Percentiles rank a stretch among this genome's conserved stretches.
These are phyloP conservation scores for Exophiala alcalophila DNA, from an alignment of 2,329 filamentous ascomycete species.

Conservation along the genomic window DNA sequence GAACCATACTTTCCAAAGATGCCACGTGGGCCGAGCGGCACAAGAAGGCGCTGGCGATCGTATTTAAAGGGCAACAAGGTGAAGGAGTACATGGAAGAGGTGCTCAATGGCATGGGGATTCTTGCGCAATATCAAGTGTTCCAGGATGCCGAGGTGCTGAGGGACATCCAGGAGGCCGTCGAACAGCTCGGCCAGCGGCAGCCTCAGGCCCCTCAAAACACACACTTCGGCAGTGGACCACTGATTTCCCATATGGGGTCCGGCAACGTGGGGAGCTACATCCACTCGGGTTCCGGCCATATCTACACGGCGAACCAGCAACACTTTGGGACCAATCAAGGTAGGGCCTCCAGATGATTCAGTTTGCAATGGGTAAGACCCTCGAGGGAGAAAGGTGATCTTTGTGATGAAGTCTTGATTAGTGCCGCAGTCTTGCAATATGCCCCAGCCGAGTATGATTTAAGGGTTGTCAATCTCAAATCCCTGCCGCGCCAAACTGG, in stretches of 20 bases:
- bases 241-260: slow-evolving; percentile 6
- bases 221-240: slow-evolving; percentile 7
- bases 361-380: background rate
- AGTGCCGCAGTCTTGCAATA: too few species aligned
- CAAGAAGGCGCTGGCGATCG: slow-evolving; percentile 8
- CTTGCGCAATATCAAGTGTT: slow-evolving; percentile 13
- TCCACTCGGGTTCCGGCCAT: slow-evolving; percentile 8
- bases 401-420: too few species aligned
- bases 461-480: too few species aligned
- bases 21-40: slow-evolving; percentile 5
- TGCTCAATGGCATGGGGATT: slow-evolving; percentile 11
- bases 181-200: slow-evolving; percentile 10
- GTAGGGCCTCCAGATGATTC: slow-evolving; percentile 4
- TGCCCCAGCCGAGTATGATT: too few species aligned
- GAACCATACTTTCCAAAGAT: slow-evolving; percentile 6
- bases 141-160: slow-evolving; percentile 10
- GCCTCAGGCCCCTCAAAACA: slow-evolving; percentile 8
- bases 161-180: slow-evolving; percentile 11
- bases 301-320: slow-evolving; percentile 11
- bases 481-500: too few species aligned
- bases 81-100: slow-evolving; percentile 15
- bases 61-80: slow-evolving; percentile 15
- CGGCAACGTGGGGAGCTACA: slow-evolving; percentile 11
- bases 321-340: slow-evolving; percentile 14
- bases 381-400: too few species aligned